Base-by-base conservation (phyloP, 164 flowering plant species). In the Euptelea pleiosperma region DNA sequence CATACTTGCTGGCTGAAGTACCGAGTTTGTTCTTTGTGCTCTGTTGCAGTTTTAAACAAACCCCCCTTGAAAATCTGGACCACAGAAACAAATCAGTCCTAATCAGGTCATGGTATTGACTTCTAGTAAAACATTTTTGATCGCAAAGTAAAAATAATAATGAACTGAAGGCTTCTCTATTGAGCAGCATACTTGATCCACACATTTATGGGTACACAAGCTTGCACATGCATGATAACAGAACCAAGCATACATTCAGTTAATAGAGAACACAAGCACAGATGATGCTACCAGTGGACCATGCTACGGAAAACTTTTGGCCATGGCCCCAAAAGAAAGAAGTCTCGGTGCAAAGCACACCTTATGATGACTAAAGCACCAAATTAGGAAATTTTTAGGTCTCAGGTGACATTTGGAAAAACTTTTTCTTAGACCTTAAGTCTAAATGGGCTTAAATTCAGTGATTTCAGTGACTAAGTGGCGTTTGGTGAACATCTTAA, bases 1-100 rank as follows among this genome's bases (percentile, higher is more conserved):
- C 40, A 47, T 78, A 87, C 99, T 78, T 83, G 92, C 66, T 87
- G 91, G 69, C 93, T 85, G 70, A 94, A 94, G 66, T 94, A 94
- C 0, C 97, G 84, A 8, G 82, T 87, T 73, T 94, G 96, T 64
- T 94, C 98, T 71, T 87, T 94, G 57, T 89, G 91, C 73, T 94
- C 99, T 3, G 99, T 94, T 56, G 99, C 99, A 62, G 83, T 70
- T 80, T 76, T 91, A 63, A 89, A 89, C 63, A 94, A 72, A 18
- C 96, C 96, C 7, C 98, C 99, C 71, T 94, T 94, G 75, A 65
- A 94, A 56, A 94, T 70, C 99, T 94, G 73, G 14, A 58, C 40
- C 36, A 46, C n/a, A 39, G 3, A 29, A 3, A 34, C 19, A n/a
- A 56, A 51, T 44, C 24, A 52, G 44, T 65, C 33, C n/a, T 34